Evolutionary conservation across 352 stramenopile species (phyloP).

Genomic region (Globisporangium spinosum): DNA sequence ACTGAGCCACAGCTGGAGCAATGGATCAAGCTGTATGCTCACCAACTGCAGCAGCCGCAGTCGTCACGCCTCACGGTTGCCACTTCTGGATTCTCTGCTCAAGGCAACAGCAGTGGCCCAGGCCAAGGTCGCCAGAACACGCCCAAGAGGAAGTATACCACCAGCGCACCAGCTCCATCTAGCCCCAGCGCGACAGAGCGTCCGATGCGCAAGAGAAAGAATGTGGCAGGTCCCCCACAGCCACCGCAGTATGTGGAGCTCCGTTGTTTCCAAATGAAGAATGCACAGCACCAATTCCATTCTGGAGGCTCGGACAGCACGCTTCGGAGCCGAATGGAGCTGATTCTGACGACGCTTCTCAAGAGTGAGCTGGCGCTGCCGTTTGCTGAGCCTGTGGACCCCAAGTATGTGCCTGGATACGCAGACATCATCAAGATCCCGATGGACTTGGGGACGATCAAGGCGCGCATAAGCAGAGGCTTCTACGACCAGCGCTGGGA

Average conservation of each 20-base stretch:
- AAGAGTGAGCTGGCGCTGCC: constrained; percentile 61
- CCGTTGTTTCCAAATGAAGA: constrained; percentile 54
- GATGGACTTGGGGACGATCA: constrained; percentile 92
- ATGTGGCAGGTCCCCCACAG: not conserved
- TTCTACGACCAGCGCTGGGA: constrained; percentile 60
- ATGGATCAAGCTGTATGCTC: constrained; percentile 47
- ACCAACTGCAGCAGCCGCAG: constrained; percentile 26
- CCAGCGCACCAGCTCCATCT: constrained; percentile 22
- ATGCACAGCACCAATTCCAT: constrained; percentile 19
- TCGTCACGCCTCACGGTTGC: constrained; percentile 16
- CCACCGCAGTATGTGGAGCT: constrained; percentile 44
- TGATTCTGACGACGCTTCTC: constrained; percentile 59
- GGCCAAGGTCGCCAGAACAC: constrained; percentile 33
- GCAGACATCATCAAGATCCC: constrained; percentile 63
- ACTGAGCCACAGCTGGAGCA: constrained; percentile 58
- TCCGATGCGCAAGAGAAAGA: constrained; percentile 44
- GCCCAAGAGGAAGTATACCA: constrained; percentile 47
- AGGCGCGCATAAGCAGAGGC: constrained; percentile 58
- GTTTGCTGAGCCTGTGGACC: constrained; percentile 68
- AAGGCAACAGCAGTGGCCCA: not conserved
- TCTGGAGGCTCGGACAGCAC: constrained; percentile 43
- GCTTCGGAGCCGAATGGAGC: constrained; percentile 46
- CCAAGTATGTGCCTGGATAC: constrained; percentile 70
- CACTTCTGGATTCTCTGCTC: constrained; percentile 4
- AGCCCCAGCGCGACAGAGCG: constrained; percentile 19